phyloP scores from a whole-genome alignment of 2,329 filamentous ascomycete genomes.

The Geosmithia morbida region DNA sequence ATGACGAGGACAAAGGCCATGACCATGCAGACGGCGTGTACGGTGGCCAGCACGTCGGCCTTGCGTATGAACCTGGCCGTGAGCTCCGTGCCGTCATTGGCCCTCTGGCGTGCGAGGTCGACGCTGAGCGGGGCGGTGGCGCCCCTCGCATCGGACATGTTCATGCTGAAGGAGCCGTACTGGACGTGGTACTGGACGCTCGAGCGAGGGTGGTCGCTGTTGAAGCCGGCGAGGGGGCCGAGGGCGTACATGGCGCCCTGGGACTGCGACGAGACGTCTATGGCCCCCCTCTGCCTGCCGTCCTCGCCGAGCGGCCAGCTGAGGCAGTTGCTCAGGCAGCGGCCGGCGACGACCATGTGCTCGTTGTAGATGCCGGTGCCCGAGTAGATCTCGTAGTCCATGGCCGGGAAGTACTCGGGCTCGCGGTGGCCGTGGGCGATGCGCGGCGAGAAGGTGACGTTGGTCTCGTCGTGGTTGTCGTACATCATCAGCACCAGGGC shows the following conservation, averaged over 20 bases:
- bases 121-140: conserved; percentile 24
- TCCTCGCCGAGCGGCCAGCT: conserved; percentile 23
- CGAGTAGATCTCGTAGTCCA: conserved; percentile 27
- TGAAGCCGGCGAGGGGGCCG: conserved; percentile 29
- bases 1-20: conserved; percentile 37
- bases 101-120: conserved; percentile 9
- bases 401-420: conserved; percentile 28
- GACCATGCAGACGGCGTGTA: conserved; percentile 39
- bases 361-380: conserved; percentile 32
- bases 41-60: conserved; percentile 16
- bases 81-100: conserved; percentile 20
- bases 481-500: conserved; percentile 42
- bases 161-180: conserved; percentile 40
- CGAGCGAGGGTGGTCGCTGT: conserved; percentile 25
- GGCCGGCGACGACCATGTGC: conserved; percentile 32
- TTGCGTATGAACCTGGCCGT: conserved; percentile 4
- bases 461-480: conserved; percentile 25
- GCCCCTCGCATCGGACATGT: conserved; percentile 37
- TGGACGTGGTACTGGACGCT: conserved; percentile 34
- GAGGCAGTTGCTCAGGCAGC: conserved; percentile 35
- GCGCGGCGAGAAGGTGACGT: conserved; percentile 42
- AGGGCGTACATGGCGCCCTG: conserved; percentile 41
- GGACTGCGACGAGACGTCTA: conserved; percentile 32
- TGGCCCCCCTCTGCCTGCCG: conserved; percentile 16
- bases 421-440: conserved; percentile 34